Base-by-base conservation (phyloP, 495 filamentous ascomycete genomes). In the Annulohypoxylon bovei region DNA sequence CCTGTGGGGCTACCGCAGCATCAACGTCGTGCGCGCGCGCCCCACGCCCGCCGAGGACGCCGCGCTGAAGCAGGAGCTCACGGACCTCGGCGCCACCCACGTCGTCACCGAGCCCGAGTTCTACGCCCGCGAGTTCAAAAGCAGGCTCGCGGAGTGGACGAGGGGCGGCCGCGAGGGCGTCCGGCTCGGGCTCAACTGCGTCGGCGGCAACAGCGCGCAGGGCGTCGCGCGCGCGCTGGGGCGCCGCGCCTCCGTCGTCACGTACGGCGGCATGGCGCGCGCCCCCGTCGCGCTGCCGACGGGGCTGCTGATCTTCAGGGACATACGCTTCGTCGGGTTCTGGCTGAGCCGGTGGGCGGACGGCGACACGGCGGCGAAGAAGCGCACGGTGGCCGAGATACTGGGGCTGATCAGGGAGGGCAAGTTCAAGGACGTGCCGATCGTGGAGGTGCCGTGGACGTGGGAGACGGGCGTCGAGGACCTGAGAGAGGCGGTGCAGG, bases 311-410 rank as follows among this genome's bases (percentile, higher is more conserved):
- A 98, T 99, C 62, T 99, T 99, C 79, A 94, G 94, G 79, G 87
- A 97, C 70, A 78, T 98, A 25, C 80, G 85, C 46, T 95, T 97
- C 67, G 87, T 92, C 70, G 95, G 95, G 1, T 98, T 98, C 78
- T 99, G 95, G 95, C 89, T 98, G 23, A 94, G 90, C 72, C 88
- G 81, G 65, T 98, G 96, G 96, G 89, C 87, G 14, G 93, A 95
- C 76, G 81, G 86, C 75, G 82, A 97, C 75, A 87, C 91, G 0
- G 82, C 83, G 44, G 87, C 91, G 75, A 97, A 94, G 84, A 85
- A 88, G 76, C 85, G 82, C 68, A 96, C 91, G 42, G 89, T 98
- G 22, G 87, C 90, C 14, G 91, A 96, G 81, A 88, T 99, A 32
- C 79, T 98, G 61, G 85, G 88, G 23, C 71, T 95, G 75, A 92